A percentile compares a stretch with the other conserved stretches of the same genome.
These are phyloP conservation scores for Naematelia encephala DNA, from an alignment of 768 basidiomycete species.

Conservation along the genomic window DNA sequence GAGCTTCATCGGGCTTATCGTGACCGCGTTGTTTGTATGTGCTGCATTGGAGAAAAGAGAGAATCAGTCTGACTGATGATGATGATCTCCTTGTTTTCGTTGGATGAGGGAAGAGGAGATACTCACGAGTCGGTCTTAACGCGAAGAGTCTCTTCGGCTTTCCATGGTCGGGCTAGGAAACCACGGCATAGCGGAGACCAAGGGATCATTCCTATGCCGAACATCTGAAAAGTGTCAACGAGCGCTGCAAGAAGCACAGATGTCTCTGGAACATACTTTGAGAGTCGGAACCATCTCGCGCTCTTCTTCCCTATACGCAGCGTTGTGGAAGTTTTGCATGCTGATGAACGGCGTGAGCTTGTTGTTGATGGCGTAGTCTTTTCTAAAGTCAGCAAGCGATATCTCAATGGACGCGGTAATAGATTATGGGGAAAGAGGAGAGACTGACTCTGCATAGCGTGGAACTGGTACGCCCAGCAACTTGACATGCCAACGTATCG, in stretches of 20 bases:
- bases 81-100: neutral
- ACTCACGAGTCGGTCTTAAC: conserved; percentile 4
- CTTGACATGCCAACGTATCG: conserved; percentile 53
- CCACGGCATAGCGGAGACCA: conserved; percentile 55
- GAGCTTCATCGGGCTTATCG: conserved; percentile 35
- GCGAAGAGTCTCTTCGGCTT: neutral
- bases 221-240: neutral
- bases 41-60: neutral
- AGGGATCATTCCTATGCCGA: conserved; percentile 61
- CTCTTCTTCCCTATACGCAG: conserved; percentile 60
- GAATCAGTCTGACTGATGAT: neutral
- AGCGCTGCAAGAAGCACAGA: neutral
- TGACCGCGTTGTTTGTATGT: conserved; percentile 5
- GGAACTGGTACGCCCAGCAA: conserved; percentile 51
- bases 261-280: neutral
- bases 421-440: neutral
- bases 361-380: conserved; percentile 63
- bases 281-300: conserved; percentile 47
- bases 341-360: conserved; percentile 63
- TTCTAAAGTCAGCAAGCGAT: neutral
- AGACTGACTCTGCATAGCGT: conserved; percentile 43
- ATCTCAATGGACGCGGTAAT: neutral
- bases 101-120: neutral
- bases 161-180: conserved; percentile 7
- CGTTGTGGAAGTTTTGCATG: conserved; percentile 67